Percentiles rank a stretch among this genome's conserved stretches.
Evolutionary conservation across 169 alveolate species (phyloP).

Genomic region (Plasmodium gonderi): DNA sequence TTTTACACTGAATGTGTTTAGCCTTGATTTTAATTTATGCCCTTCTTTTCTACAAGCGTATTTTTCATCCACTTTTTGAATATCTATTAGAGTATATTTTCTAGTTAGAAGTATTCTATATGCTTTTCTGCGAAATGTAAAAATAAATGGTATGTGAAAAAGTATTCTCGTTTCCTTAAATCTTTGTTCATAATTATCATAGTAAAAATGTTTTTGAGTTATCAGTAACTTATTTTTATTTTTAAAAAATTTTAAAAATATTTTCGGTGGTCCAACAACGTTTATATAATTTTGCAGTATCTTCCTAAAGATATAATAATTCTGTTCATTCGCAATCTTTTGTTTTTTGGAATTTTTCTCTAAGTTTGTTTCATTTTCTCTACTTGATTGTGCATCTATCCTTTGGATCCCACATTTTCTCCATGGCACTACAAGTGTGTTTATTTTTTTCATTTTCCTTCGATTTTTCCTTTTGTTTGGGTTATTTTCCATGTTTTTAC

Average conservation of each 20-base stretch:
- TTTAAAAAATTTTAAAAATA: slow-evolving; percentile 51
- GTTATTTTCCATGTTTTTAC: background rate
- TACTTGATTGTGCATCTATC: background rate
- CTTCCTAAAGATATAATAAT: background rate
- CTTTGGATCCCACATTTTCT: background rate
- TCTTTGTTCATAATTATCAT: slow-evolving; percentile 39
- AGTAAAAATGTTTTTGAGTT: slow-evolving; percentile 54
- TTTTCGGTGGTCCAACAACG: slow-evolving; percentile 56
- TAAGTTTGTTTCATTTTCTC: background rate
- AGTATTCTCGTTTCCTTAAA: slow-evolving; percentile 25
- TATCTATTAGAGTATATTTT: slow-evolving; percentile 18
- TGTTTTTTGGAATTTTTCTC: background rate
- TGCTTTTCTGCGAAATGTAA: slow-evolving; percentile 3
- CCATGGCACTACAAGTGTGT: background rate
- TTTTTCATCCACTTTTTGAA: background rate
- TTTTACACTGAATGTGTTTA: background rate
- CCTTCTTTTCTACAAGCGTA: background rate
- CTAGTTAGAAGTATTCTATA: slow-evolving; percentile 33
- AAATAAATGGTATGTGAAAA: slow-evolving; percentile 47
- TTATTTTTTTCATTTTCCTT: background rate
- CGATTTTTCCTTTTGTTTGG: background rate
- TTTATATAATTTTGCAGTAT: slow-evolving; percentile 15
- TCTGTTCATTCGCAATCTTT: background rate
- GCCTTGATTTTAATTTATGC: background rate
- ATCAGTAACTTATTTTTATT: slow-evolving; percentile 37